A percentile compares a stretch with the other conserved stretches of the same genome.
phyloP scores from a whole-genome alignment of 352 stramenopile species.

The Thraustochytrium sp. region DNA sequence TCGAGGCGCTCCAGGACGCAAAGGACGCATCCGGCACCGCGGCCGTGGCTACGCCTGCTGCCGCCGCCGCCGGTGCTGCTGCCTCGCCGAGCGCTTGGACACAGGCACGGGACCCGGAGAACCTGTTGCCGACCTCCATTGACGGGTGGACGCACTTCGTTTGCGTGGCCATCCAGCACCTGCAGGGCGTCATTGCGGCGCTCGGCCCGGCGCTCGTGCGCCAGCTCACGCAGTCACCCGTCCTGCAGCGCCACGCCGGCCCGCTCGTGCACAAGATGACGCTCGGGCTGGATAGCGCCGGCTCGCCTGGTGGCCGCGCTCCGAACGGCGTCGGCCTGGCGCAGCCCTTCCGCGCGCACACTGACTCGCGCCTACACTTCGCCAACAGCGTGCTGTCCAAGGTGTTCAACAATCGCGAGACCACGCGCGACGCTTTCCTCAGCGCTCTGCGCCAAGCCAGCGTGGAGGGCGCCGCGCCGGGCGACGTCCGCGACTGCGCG shows the following conservation, averaged over 20 bases:
- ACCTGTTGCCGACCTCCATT: not conserved
- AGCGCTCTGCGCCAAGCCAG: not conserved
- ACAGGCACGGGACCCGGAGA: not conserved
- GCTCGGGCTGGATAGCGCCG: not conserved
- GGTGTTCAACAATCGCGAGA: not conserved
- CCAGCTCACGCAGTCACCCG: not conserved
- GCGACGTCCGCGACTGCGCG: not conserved
- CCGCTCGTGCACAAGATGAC: not conserved
- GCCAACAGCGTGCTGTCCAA: not conserved
- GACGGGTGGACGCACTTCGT: not conserved
- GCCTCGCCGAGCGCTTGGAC: not conserved
- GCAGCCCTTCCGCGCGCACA: not conserved
- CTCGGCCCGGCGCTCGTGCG: not conserved
- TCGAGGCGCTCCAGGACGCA: not conserved
- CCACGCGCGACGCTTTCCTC: not conserved
- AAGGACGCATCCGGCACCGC: too few species aligned
- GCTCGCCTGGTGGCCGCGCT: not conserved
- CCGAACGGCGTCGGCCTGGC: not conserved
- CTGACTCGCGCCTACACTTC: constrained; percentile 5
- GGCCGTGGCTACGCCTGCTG: too few species aligned
- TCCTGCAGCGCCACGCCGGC: not conserved
- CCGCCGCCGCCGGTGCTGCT: too few species aligned
- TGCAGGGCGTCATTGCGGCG: not conserved
- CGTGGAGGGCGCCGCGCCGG: not conserved
- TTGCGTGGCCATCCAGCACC: not conserved